Percentiles rank a stretch among this genome's conserved stretches.
Conservation (phyloP, 129 eudicot genomes). For the Lonicera japonica region DNA sequence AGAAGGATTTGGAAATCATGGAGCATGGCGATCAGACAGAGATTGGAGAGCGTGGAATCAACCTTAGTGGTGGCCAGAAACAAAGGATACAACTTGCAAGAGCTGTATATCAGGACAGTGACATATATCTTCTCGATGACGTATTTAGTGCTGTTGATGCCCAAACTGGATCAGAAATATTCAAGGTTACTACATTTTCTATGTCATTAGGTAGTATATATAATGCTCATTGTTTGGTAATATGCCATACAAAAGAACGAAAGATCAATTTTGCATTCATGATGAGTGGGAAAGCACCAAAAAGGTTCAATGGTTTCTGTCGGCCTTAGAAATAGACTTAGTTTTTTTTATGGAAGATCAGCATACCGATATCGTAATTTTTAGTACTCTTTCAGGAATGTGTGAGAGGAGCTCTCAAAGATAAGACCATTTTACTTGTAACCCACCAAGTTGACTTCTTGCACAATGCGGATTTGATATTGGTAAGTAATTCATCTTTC, state of each 20-base stretch:
- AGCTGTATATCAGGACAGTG: constrained; percentile 80
- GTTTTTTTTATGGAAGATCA: no score
- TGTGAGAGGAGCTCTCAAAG: constrained; percentile 62
- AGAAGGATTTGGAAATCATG: constrained; percentile 61
- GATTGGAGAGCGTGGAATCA: constrained; percentile 89
- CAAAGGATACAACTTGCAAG: constrained; percentile 81
- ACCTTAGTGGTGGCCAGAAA: constrained; percentile 95
- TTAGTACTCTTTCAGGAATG: constrained; percentile 53
- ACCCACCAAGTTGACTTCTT: constrained; percentile 95
- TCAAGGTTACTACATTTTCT: constrained; percentile 33
- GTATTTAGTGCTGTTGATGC: constrained; percentile 89
- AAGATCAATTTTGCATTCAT: no score
- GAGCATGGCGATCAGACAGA: constrained; percentile 70
- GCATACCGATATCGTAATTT: neutral
- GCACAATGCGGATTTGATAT: constrained; percentile 63
- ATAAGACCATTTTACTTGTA: constrained; percentile 74
- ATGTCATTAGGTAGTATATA: neutral
- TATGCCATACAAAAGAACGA: no score
- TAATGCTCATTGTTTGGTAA: neutral
- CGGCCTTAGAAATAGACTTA: neutral
- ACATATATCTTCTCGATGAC: constrained; percentile 79
- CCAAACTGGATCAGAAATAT: constrained; percentile 78
- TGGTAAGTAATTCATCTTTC: constrained; percentile 23
- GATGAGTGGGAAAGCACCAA: no score
- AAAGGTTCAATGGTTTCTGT: no score